Base-by-base conservation (phyloP, 164 flowering plant species). In the Vitis cinerea region DNA sequence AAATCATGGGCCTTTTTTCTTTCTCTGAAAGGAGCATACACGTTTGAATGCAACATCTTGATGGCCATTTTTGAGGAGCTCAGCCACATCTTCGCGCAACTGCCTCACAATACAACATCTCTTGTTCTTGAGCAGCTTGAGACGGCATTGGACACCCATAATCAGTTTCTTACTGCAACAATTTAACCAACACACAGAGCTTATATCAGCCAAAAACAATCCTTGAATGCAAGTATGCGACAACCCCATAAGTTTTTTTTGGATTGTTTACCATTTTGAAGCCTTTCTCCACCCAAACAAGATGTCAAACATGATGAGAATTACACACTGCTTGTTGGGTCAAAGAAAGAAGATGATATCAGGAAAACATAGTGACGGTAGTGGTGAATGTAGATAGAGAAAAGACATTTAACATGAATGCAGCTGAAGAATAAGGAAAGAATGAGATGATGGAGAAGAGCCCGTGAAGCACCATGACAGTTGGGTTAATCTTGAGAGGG, bases 221-320 rank as follows among this genome's bases (percentile, higher is more conserved):
- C 44, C 44, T 37, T 37, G 44, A 37, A 37, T 37, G 44, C 19
- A 49, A 29, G n/a, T 47, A 47, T 7, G 14, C 47, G 4, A 7
- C 10, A n/a, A 61, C 49, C 37, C 15, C 13, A 1, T 23, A n/a
- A 29, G 1, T 29, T 12, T 27, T n/a, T 50, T 44, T 17, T 58
- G 13, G 19, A 47, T 23, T 5, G 47, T 2, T 71, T 85, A 89
- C 94, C 97, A 91, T 71, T 81, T 91, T 5, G 97, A 88, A 59
- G 97, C 93, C 63, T 90, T 86, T 76, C 91, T 72, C 97, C 97
- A 88, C 11, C 94, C 91, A 62, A 91, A 88, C 15, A 88, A 67
- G 74, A 81, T 13, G 50, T 75, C 81, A 50, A 88, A 78, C 88
- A 90, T 87, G 59, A 19, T 49, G 23, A 48, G 23, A 23, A 44